Percentiles rank a stretch among this genome's conserved stretches.
Evolutionary conservation across 371 early-diverging fungal species (phyloP).

Genomic region (Entomophthora muscae): DNA sequence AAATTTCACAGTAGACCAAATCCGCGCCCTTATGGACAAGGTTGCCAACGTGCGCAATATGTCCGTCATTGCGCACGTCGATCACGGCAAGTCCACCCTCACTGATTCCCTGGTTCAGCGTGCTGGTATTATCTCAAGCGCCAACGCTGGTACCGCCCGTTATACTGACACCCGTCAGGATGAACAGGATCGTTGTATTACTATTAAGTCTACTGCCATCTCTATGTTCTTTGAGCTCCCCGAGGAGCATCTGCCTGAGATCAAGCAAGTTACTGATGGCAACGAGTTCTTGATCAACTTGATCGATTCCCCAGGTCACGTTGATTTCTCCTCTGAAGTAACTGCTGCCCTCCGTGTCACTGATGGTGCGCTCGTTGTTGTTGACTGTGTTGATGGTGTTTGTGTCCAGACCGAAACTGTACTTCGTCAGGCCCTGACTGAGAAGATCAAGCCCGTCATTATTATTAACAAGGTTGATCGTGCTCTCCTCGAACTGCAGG

Average conservation of each 20-base stretch:
- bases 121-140: constrained; percentile 97
- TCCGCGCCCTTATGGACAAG: constrained; percentile 41
- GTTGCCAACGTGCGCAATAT: constrained; percentile 98
- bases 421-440: constrained; percentile 97
- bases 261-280: constrained; percentile 85
- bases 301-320: constrained; percentile 99
- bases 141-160: constrained; percentile 95
- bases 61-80: constrained; percentile 99
- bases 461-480: constrained; percentile 99
- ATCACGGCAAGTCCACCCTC: constrained; percentile 94
- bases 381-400: constrained; percentile 98
- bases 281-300: constrained; percentile 98
- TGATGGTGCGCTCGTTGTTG: constrained; percentile 99
- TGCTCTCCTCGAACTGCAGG: constrained; percentile 95
- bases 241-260: constrained; percentile 69
- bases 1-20: constrained; percentile 32
- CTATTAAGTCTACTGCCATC: constrained; percentile 99
- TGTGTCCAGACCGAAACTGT: constrained; percentile 99
- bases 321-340: constrained; percentile 99
- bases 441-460: constrained; percentile 97
- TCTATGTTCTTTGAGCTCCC: constrained; percentile 95
- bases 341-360: constrained; percentile 99
- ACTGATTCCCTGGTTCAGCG: constrained; percentile 97
- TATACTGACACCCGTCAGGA: constrained; percentile 98
- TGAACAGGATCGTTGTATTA: constrained; percentile 99